Base-by-base conservation (phyloP, 139 green algal genomes). In the Picochlorum costavermella region DNA sequence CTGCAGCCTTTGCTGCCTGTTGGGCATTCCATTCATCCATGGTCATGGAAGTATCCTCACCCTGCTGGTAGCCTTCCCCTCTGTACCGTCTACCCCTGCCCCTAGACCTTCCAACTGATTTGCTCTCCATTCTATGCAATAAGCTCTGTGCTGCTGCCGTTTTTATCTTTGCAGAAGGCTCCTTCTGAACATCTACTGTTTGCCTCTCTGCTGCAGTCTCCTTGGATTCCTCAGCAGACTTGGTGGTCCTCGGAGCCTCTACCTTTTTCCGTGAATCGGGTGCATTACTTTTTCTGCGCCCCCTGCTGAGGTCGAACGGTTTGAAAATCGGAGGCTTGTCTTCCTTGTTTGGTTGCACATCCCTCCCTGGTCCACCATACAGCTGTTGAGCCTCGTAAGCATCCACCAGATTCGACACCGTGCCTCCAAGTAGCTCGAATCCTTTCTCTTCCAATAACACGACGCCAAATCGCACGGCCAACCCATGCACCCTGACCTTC, bases 11-110 rank as follows among this genome's bases (percentile, higher is more conserved):
- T 28, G 5, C 11, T 12, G 29, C 33, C 44, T 17, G 8, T 49
- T 20, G 23, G 0, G 74, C 76, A 65, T 83, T 75, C 48, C 72
- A 83, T 59, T 83, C 76, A 51, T 83, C 76, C 50, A 83, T 3
- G 76, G n/a, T 83, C 69, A 81, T 72, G 8, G 23, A 40, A 20
- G 63, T 64, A 30, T 61, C 64, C 14, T 72, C 67, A 2, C 25
- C 58, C 10, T 66, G 73, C 16, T 80, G 68, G 1, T 80, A 48
- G 2, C 73, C 43, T 10, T 53, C 36, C 17, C 70, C 45, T 26
- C 53, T 60, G 17, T 40, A 8, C 11, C 72, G 31, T 48, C 56
- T 13, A 36, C 67, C 37, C 49, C 56, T 25, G 53, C 57, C n/a
- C 58, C 14, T 31, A 53, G 51, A 6, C 29, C 56, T 33, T 61